Evolutionary conservation across 352 stramenopile genomes (phyloP), one percentile per base, ranked within the genome.

Genomic region (Globisporangium camurandrum): DNA sequence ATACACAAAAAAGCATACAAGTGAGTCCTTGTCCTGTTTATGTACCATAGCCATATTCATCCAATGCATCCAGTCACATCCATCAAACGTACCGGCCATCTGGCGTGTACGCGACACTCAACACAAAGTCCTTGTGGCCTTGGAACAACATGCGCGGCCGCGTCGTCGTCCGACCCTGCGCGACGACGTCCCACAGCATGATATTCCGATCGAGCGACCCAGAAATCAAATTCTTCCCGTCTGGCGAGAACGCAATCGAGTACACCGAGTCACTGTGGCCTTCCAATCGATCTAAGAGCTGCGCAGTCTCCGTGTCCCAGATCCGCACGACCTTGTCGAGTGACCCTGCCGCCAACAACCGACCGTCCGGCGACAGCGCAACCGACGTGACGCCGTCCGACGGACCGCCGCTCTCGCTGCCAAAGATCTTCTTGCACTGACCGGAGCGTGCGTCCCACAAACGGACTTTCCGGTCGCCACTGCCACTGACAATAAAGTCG

Each of bases 211-310:
- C 82, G 23, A 91, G 66, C 31, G 79, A 90, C 16, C 82, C 82
- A 16, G 82, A 93, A 54, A 93, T 91, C 39, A 93, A 58, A 48
- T 91, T 88, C 68, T 90, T 93, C 48, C 79, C 82, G 49, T 93
- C 82, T 1, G 82, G 82, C 0, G 82, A 93, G 54, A 93, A 93
- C 5, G 82, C 82, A 43, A 91, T 86, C 61, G 82, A 91, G 67
- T 91, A 93, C 33, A 93, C 82, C 37, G 82, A 91, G 66, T 93
- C 82, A 30, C 73, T 87, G 63, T 93, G 82, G 54, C 79, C 82
- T 48, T 91, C 79, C 45, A 93, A 60, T 14, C 82, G 82, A 44
- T 93, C 82, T 20, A 93, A 59, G 37, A 91, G 56, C 64, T 90
- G 79, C 30, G 75, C 67, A 11, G 82, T 83, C 55, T 91, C 78